phyloP scores from a whole-genome alignment of 208 protist genomes.

The Crithidia bombi region DNA sequence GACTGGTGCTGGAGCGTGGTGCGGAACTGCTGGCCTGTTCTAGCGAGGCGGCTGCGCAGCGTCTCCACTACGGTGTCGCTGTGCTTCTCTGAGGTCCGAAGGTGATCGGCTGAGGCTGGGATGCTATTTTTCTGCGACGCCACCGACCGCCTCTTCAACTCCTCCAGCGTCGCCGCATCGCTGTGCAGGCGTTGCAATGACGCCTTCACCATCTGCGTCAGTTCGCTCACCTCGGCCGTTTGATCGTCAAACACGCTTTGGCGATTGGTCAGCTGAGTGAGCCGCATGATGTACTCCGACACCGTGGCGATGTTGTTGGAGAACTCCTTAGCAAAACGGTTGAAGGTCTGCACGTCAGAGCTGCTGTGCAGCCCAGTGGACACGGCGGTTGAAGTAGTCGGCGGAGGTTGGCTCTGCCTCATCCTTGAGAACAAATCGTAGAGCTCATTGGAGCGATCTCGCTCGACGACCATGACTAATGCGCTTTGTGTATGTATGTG shows the following conservation, averaged over 20 bases:
- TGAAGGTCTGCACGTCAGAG: conserved; percentile 80
- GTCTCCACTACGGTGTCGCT: conserved; percentile 80
- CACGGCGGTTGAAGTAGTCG: not conserved
- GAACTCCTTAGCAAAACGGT: conserved; percentile 81
- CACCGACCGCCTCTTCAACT: conserved; percentile 72
- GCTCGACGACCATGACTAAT: conserved; percentile 41
- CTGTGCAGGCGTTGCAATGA: conserved; percentile 82
- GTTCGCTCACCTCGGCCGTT: conserved; percentile 69
- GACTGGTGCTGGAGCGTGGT: conserved; percentile 81
- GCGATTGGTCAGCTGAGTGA: conserved; percentile 77
- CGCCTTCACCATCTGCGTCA: conserved; percentile 83
- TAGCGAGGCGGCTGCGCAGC: conserved; percentile 67
- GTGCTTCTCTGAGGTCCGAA: conserved; percentile 43
- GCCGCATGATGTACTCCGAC: conserved; percentile 81
- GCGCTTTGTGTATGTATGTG: not conserved
- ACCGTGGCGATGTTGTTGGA: conserved; percentile 78
- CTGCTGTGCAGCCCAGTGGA: conserved; percentile 57
- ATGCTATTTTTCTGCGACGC: conserved; percentile 48
- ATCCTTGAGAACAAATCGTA: conserved; percentile 41
- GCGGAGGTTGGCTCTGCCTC: conserved; percentile 19
- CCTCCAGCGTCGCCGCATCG: conserved; percentile 74
- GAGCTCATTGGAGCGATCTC: conserved; percentile 56
- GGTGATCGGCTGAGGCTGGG: conserved; percentile 12
- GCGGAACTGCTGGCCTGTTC: conserved; percentile 85
- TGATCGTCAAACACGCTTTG: conserved; percentile 93